Conservation (phyloP, 495 filamentous ascomycete genomes). For the Daldinia bambusicola region DNA sequence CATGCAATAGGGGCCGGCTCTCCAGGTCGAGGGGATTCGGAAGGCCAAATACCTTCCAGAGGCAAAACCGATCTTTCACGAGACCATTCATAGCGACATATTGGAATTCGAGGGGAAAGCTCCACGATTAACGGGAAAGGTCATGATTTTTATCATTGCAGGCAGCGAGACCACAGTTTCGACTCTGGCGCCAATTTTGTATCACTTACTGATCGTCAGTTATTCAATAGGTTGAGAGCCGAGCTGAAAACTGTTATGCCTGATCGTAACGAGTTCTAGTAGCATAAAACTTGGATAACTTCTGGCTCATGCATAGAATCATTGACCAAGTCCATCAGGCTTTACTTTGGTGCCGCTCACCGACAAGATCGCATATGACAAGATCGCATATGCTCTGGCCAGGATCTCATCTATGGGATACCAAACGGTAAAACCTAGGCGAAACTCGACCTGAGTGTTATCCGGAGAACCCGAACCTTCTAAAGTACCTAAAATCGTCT, state of each 20-base stretch:
- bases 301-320: conserved; percentile 58
- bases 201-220: conserved; percentile 43
- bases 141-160: conserved; percentile 42
- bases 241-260: conserved; percentile 43
- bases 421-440: conserved; percentile 34
- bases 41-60: conserved; percentile 39
- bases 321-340: conserved; percentile 58
- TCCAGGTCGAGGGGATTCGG: conserved; percentile 20
- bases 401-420: conserved; percentile 52
- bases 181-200: conserved; percentile 44
- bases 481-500: conserved; percentile 28
- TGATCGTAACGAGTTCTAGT: conserved; percentile 43
- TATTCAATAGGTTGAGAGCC: conserved; percentile 35
- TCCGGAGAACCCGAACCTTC: conserved; percentile 51
- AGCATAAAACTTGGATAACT: conserved; percentile 58
- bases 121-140: conserved; percentile 48
- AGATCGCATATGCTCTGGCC: conserved; percentile 55
- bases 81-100: conserved; percentile 45
- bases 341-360: conserved; percentile 53
- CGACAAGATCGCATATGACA: no score
- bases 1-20: conserved; percentile 20
- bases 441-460: conserved; percentile 54
- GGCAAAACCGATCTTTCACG: conserved; percentile 50
- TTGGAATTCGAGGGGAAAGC: conserved; percentile 42
- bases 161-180: conserved; percentile 45